A percentile compares a stretch with the other conserved stretches of the same genome.
Evolutionary conservation across 1,284 basidiomycete species (phyloP).

Genomic region (Marasmius tenuissimus): DNA sequence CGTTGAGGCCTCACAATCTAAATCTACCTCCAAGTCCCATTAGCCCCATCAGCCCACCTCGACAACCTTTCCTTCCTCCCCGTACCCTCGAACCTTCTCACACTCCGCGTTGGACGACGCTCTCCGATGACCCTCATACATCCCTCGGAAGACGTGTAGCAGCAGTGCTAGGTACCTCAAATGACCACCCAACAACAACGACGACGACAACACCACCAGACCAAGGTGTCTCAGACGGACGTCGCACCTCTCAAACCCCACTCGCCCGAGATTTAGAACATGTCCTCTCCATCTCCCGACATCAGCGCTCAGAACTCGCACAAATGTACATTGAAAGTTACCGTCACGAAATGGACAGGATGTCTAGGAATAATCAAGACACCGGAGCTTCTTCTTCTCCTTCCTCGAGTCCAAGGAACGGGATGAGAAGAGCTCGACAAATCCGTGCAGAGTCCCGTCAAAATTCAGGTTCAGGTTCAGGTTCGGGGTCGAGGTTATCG

Average conservation of each 20-base stretch:
- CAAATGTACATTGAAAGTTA: neutral
- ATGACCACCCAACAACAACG: neutral
- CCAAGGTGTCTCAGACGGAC: too few species aligned
- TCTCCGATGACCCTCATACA: neutral
- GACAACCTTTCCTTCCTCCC: neutral
- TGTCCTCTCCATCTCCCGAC: neutral
- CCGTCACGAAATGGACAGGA: neutral
- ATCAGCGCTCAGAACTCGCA: neutral
- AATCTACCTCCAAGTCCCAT: neutral
- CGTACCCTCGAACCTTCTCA: neutral
- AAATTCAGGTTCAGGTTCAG: neutral
- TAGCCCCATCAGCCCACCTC: neutral
- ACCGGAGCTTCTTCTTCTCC: neutral
- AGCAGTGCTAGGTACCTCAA: neutral
- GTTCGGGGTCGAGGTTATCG: neutral
- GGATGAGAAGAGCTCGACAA: neutral
- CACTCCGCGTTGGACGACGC: neutral
- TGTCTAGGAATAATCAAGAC: neutral
- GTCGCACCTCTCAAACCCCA: neutral
- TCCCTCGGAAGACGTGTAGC: neutral
- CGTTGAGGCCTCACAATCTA: neutral
- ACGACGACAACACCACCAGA: neutral
- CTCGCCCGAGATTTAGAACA: neutral
- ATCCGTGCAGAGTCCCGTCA: neutral
- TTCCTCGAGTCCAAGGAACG: neutral